Conservation (phyloP, 2,329 filamentous ascomycete genomes). For the Pseudogymnoascus sp. region DNA sequence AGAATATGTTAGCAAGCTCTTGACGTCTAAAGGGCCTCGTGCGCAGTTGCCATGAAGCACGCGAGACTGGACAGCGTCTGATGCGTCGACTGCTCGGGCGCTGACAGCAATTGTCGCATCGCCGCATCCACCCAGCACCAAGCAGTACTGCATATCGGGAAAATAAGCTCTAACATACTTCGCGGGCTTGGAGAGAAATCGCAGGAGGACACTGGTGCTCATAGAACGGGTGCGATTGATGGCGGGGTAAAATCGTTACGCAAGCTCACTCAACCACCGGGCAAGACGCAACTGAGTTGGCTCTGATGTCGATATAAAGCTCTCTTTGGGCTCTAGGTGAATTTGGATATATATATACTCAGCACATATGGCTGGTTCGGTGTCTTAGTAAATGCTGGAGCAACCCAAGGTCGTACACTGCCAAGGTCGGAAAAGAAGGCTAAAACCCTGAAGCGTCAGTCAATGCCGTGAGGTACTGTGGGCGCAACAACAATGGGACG, state of each 20-base stretch:
- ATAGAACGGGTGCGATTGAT: constrained; percentile 40
- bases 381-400: background rate
- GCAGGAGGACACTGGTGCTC: constrained; percentile 83
- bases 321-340: background rate
- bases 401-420: background rate
- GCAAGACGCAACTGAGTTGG: background rate
- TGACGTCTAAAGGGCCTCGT: background rate
- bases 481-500: background rate
- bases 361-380: background rate
- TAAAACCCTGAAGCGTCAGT: background rate
- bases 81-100: background rate
- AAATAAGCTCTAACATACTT: constrained; percentile 53
- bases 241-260: background rate
- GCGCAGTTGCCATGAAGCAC: background rate
- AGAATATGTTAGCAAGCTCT: constrained; percentile 7
- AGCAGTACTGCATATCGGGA: background rate
- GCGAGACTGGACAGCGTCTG: background rate
- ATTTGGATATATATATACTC: background rate
- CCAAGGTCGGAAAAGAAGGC: background rate
- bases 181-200: constrained; percentile 88
- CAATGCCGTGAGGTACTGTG: background rate
- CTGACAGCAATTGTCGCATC: background rate
- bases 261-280: background rate
- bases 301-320: background rate
- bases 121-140: background rate